A percentile compares a stretch with the other conserved stretches of the same genome.
Conservation (phyloP, 2,329 filamentous ascomycete genomes). For the Botrytis sinoallii region DNA sequence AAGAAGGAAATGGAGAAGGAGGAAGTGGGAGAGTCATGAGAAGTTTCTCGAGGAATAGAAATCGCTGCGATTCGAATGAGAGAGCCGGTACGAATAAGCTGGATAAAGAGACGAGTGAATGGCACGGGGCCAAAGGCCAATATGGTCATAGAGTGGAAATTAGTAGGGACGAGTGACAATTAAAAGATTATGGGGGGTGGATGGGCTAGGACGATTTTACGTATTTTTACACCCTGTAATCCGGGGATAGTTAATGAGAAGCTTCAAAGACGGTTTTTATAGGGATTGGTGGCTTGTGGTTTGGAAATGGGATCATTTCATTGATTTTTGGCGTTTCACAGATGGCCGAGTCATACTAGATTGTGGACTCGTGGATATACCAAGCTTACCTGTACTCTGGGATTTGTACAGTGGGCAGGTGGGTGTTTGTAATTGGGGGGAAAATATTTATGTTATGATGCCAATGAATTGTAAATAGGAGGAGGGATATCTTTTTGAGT, state of each 20-base stretch:
- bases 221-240: neutral
- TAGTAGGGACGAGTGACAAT: neutral
- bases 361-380: neutral
- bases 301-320: neutral
- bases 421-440: neutral
- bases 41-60: neutral
- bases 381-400: neutral
- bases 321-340: neutral
- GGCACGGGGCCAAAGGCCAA: neutral
- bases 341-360: neutral
- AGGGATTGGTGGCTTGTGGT: too few species aligned
- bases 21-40: neutral
- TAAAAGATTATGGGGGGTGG: neutral
- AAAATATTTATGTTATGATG: neutral
- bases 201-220: neutral
- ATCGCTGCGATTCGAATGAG: neutral
- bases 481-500: neutral
- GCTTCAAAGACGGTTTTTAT: too few species aligned
- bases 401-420: neutral
- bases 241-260: neutral
- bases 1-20: neutral
- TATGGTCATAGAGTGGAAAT: constrained; percentile 12
- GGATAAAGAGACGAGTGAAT: neutral
- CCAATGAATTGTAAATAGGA: neutral
- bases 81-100: neutral